Evolutionary conservation across 2,329 filamentous ascomycete species (phyloP).

Genomic region (Beauveria scarabaeidicola): DNA sequence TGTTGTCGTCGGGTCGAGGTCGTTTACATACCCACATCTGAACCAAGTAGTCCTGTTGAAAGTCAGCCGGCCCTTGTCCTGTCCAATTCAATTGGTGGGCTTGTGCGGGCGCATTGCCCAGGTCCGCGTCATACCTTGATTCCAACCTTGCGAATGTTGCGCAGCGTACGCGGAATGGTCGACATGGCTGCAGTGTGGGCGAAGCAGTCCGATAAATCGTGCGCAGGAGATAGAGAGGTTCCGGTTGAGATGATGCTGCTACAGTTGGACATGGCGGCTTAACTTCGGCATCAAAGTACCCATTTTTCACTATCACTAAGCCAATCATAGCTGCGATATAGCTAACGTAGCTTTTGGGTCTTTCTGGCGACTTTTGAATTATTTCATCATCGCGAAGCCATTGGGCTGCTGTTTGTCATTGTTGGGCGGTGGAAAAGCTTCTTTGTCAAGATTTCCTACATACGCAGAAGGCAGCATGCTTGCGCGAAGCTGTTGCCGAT

Average conservation of each 20-base stretch:
- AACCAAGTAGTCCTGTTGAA: conserved; percentile 69
- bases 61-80: conserved; percentile 1
- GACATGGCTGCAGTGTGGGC: conserved; percentile 59
- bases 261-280: conserved; percentile 22
- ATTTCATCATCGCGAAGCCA: neutral
- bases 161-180: conserved; percentile 75
- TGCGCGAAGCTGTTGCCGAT: conserved; percentile 26
- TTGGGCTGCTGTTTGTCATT: neutral
- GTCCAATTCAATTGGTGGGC: neutral
- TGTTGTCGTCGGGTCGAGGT: conserved; percentile 17
- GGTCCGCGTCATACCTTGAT: conserved; percentile 56
- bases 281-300: conserved; percentile 18
- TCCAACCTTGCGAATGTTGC: conserved; percentile 80
- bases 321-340: conserved; percentile 1
- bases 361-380: neutral
- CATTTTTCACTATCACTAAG: neutral
- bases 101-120: neutral
- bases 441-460: neutral
- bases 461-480: conserved; percentile 21
- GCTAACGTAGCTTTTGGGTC: neutral
- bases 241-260: conserved; percentile 10
- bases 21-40: conserved; percentile 75
- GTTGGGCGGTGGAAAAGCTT: neutral
- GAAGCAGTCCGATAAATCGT: conserved; percentile 19
- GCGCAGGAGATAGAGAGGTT: conserved; percentile 9